A percentile compares a stretch with the other conserved stretches of the same genome.
phyloP scores from a whole-genome alignment of 208 protist species.

The Strigomonas culicis region DNA sequence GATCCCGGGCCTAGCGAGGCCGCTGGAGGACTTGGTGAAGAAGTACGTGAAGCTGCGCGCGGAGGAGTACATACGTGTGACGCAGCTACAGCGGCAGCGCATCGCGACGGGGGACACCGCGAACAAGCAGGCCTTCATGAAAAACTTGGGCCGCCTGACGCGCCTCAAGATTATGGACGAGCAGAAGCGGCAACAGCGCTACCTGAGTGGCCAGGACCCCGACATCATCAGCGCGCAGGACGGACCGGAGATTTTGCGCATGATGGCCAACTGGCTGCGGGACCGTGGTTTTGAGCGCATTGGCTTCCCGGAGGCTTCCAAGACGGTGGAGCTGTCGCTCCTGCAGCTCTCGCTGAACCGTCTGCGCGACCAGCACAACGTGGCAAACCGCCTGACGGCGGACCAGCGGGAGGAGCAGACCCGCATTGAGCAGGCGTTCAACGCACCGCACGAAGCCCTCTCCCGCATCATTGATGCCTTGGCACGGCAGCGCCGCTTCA shows the following conservation, averaged over 20 bases:
- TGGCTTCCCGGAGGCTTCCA: constrained; percentile 99
- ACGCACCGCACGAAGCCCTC: constrained; percentile 99
- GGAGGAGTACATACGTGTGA: constrained; percentile 99
- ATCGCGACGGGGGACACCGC: constrained; percentile 98
- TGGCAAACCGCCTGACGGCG: constrained; percentile 98
- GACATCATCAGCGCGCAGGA: constrained; percentile 89
- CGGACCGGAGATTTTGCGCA: constrained; percentile 99
- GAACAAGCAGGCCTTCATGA: constrained; percentile 99
- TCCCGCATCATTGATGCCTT: constrained; percentile 99
- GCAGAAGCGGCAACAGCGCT: constrained; percentile 98
- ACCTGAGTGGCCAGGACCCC: constrained; percentile 98
- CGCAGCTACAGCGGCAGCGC: constrained; percentile 99
- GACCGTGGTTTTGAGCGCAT: constrained; percentile 99
- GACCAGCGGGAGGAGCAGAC: constrained; percentile 99
- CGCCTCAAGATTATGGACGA: constrained; percentile 99
- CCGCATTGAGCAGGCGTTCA: constrained; percentile 99
- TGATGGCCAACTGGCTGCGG: constrained; percentile 99
- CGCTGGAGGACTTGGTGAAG: constrained; percentile 99
- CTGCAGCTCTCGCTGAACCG: constrained; percentile 99
- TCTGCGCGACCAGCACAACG: constrained; percentile 99
- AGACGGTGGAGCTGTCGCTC: constrained; percentile 99
- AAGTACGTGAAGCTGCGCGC: constrained; percentile 99
- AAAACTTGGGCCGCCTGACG: constrained; percentile 99
- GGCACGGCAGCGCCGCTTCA: constrained; percentile 98
- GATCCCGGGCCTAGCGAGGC: constrained; percentile 96